phyloP scores from a whole-genome alignment of 306 rosid genomes.

The Begonia masoniana region DNA sequence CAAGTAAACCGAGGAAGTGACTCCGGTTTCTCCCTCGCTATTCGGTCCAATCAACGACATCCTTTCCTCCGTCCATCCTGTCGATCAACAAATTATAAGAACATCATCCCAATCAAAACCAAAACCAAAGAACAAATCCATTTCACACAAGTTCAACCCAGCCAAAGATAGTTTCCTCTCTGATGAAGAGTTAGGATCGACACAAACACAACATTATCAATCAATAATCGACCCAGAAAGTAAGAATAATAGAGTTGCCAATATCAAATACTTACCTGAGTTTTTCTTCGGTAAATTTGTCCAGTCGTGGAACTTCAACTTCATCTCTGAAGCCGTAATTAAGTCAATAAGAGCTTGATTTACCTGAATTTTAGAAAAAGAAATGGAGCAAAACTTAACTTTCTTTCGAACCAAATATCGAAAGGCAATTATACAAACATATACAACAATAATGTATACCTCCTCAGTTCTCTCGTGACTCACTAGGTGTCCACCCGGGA shows the following conservation, averaged over 20 bases:
- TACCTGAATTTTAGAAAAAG: conserved; percentile 39
- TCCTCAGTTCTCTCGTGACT: conserved; percentile 58
- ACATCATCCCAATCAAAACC: too few species aligned
- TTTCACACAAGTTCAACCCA: too few species aligned
- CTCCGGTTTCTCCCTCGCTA: conserved; percentile 29
- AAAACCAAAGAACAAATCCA: too few species aligned
- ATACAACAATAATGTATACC: background rate
- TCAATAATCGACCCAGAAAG: background rate
- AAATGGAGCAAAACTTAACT: conserved; percentile 8
- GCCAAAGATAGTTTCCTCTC: too few species aligned
- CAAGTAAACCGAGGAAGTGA: conserved; percentile 16
- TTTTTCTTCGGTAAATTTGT: conserved; percentile 43
- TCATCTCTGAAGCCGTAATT: conserved; percentile 54
- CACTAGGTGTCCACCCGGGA: conserved; percentile 92
- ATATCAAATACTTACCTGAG: conserved; percentile 30
- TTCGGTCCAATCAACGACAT: conserved; percentile 18
- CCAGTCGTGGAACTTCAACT: conserved; percentile 62
- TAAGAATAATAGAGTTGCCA: background rate
- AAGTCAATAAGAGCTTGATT: conserved; percentile 70
- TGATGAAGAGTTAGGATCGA: conserved; percentile 1
- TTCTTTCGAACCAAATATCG: conserved; percentile 4
- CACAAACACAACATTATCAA: background rate
- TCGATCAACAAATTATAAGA: conserved; percentile 7
- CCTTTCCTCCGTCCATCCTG: conserved; percentile 60
- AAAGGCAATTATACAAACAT: background rate